Percentiles rank a stretch among this genome's conserved stretches.
phyloP scores from a whole-genome alignment of 257 asterid species.

The Nicotiana tabacum region DNA sequence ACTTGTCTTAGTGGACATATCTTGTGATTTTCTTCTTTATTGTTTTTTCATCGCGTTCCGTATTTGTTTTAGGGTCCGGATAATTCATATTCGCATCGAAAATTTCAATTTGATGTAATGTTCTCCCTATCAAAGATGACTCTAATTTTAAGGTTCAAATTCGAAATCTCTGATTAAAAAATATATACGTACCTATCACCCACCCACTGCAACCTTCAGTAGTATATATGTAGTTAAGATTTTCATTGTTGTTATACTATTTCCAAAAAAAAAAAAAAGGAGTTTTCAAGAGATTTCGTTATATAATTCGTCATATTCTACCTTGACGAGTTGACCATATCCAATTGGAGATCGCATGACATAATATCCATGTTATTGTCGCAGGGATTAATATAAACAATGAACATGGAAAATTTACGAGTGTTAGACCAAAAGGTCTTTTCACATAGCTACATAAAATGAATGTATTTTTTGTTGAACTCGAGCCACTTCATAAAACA shows the following conservation, averaged over 20 bases:
- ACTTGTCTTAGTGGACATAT: background rate
- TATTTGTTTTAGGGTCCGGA: no score
- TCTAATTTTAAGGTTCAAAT: no score
- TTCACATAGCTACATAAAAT: no score
- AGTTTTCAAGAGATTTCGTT: background rate
- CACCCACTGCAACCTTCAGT: no score
- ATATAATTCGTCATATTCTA: background rate
- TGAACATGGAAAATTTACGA: background rate
- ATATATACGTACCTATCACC: no score
- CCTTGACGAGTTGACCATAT: background rate
- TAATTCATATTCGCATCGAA: no score
- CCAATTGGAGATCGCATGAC: background rate
- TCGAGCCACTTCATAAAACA: no score
- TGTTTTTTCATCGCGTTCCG: no score
- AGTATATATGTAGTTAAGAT: no score
- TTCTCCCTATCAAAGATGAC: no score
- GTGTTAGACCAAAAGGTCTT: background rate
- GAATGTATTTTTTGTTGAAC: background rate
- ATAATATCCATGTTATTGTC: background rate
- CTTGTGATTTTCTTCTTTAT: background rate
- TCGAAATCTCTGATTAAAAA: fast-evolving
- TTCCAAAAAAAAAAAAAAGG: background rate
- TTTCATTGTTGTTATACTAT: background rate
- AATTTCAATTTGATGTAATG: no score
- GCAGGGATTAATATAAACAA: background rate